A percentile compares a stretch with the other conserved stretches of the same genome.
Evolutionary conservation across 2,329 filamentous ascomycete species (phyloP).

Genomic region (Kalmusia sp.): DNA sequence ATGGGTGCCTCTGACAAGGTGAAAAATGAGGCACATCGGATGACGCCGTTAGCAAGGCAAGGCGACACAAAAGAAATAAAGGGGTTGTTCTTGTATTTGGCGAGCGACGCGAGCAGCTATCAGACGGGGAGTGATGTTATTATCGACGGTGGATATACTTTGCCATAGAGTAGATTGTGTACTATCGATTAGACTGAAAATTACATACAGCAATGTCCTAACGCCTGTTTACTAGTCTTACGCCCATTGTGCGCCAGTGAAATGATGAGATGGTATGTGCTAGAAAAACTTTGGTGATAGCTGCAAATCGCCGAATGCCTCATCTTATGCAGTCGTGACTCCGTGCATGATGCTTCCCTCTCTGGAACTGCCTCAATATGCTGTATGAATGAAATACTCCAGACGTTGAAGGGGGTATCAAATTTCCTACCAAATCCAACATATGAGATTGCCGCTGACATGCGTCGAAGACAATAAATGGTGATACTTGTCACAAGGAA

Average conservation of each 20-base stretch:
- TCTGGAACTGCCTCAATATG: neutral
- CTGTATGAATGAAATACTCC: slow-evolving; percentile 3
- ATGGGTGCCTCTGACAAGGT: slow-evolving; percentile 66
- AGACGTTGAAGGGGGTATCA: slow-evolving; percentile 39
- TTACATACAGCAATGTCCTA: too few species aligned
- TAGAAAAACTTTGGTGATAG: too few species aligned
- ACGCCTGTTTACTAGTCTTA: too few species aligned
- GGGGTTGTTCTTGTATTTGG: slow-evolving; percentile 79
- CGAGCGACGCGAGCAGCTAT: slow-evolving; percentile 80
- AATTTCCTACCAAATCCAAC: slow-evolving; percentile 33
- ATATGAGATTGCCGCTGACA: neutral
- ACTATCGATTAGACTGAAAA: too few species aligned
- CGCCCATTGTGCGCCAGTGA: too few species aligned
- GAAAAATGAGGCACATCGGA: slow-evolving; percentile 72
- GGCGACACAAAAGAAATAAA: slow-evolving; percentile 78
- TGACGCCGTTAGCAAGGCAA: slow-evolving; percentile 79
- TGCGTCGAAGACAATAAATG: neutral
- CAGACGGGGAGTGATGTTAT: slow-evolving; percentile 77
- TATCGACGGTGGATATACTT: slow-evolving; percentile 76
- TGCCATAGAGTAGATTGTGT: slow-evolving; percentile 35
- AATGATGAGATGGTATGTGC: too few species aligned
- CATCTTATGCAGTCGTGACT: slow-evolving; percentile 12
- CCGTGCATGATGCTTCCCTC: neutral
- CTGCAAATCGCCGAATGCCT: neutral
- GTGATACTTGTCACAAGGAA: neutral